These are phyloP conservation scores for Mycena vitilis DNA, from an alignment of 768 basidiomycete genomes.

Conservation along the genomic window DNA sequence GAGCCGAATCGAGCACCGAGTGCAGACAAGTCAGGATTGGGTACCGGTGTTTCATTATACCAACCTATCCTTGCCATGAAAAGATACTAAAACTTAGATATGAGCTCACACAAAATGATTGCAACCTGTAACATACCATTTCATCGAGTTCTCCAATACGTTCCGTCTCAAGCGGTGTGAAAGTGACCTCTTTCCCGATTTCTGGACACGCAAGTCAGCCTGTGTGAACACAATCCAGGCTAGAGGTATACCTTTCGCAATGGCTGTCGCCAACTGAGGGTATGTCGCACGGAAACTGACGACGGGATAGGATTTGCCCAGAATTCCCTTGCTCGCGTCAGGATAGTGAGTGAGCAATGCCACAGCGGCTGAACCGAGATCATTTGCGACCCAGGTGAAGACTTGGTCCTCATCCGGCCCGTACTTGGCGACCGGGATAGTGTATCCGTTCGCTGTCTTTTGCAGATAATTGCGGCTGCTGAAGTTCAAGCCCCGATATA, in stretches of 20 bases:
- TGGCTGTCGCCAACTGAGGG: constrained; percentile 21
- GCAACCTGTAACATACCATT: constrained; percentile 13
- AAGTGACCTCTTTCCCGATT: constrained; percentile 28
- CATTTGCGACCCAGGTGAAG: constrained; percentile 32
- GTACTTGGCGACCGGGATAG: constrained; percentile 19
- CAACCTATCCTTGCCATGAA: constrained; percentile 15
- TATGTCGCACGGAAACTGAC: constrained; percentile 31
- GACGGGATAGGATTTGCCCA: constrained; percentile 28
- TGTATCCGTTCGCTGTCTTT: constrained; percentile 21
- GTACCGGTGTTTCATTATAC: constrained; percentile 22
- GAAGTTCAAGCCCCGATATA: background rate
- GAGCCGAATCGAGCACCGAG: constrained; percentile 36
- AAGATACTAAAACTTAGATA: constrained; percentile 16
- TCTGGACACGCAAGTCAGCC: background rate
- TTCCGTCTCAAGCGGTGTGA: constrained; percentile 4
- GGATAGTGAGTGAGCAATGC: constrained; percentile 34
- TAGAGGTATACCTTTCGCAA: constrained; percentile 30
- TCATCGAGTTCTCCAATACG: constrained; percentile 29
- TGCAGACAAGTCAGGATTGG: constrained; percentile 28
- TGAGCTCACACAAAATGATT: background rate
- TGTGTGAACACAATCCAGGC: too few species aligned
- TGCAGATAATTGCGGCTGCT: background rate
- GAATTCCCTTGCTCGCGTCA: constrained; percentile 6
- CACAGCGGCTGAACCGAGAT: constrained; percentile 28
- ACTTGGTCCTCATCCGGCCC: constrained; percentile 1